These are phyloP conservation scores for Euphorbia tirucalli DNA, from an alignment of 345 rosid genomes.

Conservation along the genomic window DNA sequence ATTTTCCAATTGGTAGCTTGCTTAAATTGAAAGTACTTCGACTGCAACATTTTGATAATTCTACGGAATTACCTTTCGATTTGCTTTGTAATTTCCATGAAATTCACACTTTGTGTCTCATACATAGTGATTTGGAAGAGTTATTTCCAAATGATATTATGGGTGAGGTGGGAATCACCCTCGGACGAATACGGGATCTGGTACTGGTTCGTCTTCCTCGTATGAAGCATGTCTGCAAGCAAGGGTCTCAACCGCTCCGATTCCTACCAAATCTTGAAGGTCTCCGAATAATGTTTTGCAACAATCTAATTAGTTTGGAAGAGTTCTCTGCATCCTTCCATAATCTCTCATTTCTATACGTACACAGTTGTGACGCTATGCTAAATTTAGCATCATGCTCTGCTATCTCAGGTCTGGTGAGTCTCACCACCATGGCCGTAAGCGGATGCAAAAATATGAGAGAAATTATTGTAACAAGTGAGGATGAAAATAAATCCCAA, in stretches of 20 bases:
- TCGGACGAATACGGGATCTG: slow-evolving; percentile 3
- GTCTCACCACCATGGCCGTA: slow-evolving; percentile 18
- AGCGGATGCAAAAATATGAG: slow-evolving; percentile 11
- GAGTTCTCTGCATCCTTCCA: slow-evolving; percentile 15
- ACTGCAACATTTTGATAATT: not conserved
- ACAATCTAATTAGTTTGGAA: slow-evolving; percentile 6
- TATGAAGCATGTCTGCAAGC: slow-evolving; percentile 3
- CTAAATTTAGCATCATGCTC: not conserved
- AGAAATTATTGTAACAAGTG: slow-evolving; percentile 12
- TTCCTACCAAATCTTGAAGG: slow-evolving; percentile 9
- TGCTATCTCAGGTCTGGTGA: slow-evolving; percentile 12
- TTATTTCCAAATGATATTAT: too few relatives aligned
- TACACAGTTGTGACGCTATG: slow-evolving; percentile 7
- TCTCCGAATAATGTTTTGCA: slow-evolving; percentile 7
- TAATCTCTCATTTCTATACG: slow-evolving; percentile 8
- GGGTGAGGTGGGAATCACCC: too few relatives aligned
- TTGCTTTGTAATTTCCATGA: not conserved
- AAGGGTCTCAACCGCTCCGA: not conserved
- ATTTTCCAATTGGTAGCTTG: slow-evolving; percentile 2
- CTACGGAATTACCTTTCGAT: not conserved
- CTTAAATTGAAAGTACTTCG: not conserved
- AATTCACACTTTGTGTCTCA: not conserved
- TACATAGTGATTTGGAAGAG: too few relatives aligned
- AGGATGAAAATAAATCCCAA: slow-evolving; percentile 6
- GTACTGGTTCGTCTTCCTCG: accelerated